Percentiles rank a stretch among this genome's conserved stretches.
Evolutionary conservation across 2,329 filamentous ascomycete genomes (phyloP).

Genomic region (Alternaria dauci): DNA sequence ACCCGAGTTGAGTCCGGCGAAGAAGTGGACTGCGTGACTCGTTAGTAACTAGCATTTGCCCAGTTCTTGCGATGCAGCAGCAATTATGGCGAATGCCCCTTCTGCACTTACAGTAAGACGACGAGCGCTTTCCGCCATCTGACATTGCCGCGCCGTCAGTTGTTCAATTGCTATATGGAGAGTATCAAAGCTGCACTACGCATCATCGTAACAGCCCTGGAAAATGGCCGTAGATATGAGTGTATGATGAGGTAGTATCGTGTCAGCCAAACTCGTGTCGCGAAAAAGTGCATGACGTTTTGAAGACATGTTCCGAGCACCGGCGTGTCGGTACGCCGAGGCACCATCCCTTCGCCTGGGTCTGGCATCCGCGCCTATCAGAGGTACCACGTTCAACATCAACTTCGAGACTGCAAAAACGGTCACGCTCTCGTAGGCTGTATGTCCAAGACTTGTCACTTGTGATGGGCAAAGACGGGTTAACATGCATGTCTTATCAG

Average conservation of each 20-base stretch:
- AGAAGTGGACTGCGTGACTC: conserved; percentile 71
- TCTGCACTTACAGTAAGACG: conserved; percentile 57
- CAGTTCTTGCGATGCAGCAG: conserved; percentile 10
- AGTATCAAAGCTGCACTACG: conserved; percentile 13
- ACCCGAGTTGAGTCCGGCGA: conserved; percentile 86
- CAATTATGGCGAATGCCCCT: neutral
- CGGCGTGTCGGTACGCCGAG: conserved; percentile 25
- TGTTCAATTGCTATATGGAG: conserved; percentile 31
- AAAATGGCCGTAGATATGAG: neutral
- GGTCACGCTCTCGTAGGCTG: neutral
- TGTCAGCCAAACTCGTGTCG: neutral
- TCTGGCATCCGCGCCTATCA: neutral
- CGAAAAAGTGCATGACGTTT: conserved; percentile 30
- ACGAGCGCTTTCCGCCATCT: conserved; percentile 60
- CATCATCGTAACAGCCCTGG: conserved; percentile 19
- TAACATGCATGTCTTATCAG: neutral
- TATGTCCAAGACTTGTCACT: neutral
- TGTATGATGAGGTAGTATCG: neutral
- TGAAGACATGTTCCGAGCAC: conserved; percentile 15
- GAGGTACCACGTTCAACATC: neutral
- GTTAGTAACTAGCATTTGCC: neutral
- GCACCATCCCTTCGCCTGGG: neutral
- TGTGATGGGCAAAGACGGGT: neutral
- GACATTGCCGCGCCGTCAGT: conserved; percentile 57
- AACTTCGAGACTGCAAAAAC: neutral